A percentile compares a stretch with the other conserved stretches of the same genome.
Evolutionary conservation across 768 basidiomycete species (phyloP).

Genomic region (Xerocomus spinulosus): DNA sequence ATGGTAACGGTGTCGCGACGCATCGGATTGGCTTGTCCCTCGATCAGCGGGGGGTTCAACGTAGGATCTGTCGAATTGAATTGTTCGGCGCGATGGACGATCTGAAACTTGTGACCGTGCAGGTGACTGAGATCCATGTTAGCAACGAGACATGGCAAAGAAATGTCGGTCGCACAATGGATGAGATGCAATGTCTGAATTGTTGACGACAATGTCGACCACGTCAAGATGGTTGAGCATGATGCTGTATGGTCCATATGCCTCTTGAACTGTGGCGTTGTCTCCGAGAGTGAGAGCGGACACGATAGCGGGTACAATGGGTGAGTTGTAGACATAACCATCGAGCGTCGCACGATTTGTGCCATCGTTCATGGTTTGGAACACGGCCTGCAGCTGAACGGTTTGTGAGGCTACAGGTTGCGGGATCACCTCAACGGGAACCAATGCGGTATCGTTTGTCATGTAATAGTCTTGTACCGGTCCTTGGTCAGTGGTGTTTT

Average conservation of each 20-base stretch:
- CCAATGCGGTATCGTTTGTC: constrained; percentile 63
- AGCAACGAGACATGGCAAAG: background rate
- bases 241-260: constrained; percentile 80
- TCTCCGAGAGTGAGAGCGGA: constrained; percentile 71
- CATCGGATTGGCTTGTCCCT: constrained; percentile 82
- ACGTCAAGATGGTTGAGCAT: constrained; percentile 72
- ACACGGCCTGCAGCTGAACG: constrained; percentile 66
- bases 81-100: constrained; percentile 34
- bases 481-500: constrained; percentile 49
- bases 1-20: constrained; percentile 88
- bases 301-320: constrained; percentile 72
- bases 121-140: constrained; percentile 16
- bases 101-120: background rate
- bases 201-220: constrained; percentile 72
- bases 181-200: constrained; percentile 69
- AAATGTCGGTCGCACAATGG: constrained; percentile 61
- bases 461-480: constrained; percentile 53
- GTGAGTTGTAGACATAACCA: constrained; percentile 60
- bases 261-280: constrained; percentile 58
- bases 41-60: constrained; percentile 75
- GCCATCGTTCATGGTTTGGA: constrained; percentile 83
- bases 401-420: constrained; percentile 51
- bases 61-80: constrained; percentile 68
- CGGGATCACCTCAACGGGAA: constrained; percentile 53
- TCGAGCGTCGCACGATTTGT: constrained; percentile 82